Percentiles rank a stretch among this genome's conserved stretches.
phyloP scores from a whole-genome alignment of 2,329 filamentous ascomycete genomes.

The Magnaporthales sp. region DNA sequence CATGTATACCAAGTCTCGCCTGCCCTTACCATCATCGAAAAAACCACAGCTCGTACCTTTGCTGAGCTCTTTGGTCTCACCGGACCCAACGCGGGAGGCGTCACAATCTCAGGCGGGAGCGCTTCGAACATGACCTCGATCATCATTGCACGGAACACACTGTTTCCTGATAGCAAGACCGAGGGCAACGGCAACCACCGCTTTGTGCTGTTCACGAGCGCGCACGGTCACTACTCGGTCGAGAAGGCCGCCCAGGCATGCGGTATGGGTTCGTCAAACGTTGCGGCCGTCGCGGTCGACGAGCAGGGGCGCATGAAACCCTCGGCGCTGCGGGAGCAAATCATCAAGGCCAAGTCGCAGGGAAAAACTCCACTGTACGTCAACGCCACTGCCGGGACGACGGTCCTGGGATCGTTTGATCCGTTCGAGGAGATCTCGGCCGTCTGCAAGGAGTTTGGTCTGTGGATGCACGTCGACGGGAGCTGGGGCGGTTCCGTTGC shows the following conservation, averaged over 20 bases:
- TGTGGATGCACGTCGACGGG: constrained; percentile 93
- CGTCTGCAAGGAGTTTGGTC: constrained; percentile 60
- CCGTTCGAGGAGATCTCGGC: constrained; percentile 61
- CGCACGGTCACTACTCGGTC: constrained; percentile 87
- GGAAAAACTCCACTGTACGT: constrained; percentile 87
- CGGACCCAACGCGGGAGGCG: constrained; percentile 62
- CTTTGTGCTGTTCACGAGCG: constrained; percentile 81
- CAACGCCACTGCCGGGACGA: constrained; percentile 92
- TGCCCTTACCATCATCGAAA: constrained; percentile 79
- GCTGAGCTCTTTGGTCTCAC: constrained; percentile 70
- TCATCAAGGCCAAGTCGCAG: constrained; percentile 51
- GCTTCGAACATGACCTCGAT: constrained; percentile 81
- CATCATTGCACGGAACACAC: constrained; percentile 76
- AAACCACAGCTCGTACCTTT: constrained; percentile 64
- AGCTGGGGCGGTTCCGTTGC: constrained; percentile 82
- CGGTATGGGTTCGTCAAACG: constrained; percentile 69
- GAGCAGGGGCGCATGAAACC: constrained; percentile 62
- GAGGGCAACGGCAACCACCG: constrained; percentile 55
- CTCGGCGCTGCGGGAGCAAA: constrained; percentile 50
- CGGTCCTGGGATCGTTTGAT: constrained; percentile 84
- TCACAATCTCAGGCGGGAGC: constrained; percentile 74
- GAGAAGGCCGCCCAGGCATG: constrained; percentile 91
- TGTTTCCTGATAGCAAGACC: constrained; percentile 71
- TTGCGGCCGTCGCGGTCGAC: constrained; percentile 70
- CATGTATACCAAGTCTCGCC: constrained; percentile 95